Percentiles rank a stretch among this genome's conserved stretches.
These are phyloP conservation scores for Kwoniella shandongensis DNA, from an alignment of 768 basidiomycete species.

Conservation along the genomic window DNA sequence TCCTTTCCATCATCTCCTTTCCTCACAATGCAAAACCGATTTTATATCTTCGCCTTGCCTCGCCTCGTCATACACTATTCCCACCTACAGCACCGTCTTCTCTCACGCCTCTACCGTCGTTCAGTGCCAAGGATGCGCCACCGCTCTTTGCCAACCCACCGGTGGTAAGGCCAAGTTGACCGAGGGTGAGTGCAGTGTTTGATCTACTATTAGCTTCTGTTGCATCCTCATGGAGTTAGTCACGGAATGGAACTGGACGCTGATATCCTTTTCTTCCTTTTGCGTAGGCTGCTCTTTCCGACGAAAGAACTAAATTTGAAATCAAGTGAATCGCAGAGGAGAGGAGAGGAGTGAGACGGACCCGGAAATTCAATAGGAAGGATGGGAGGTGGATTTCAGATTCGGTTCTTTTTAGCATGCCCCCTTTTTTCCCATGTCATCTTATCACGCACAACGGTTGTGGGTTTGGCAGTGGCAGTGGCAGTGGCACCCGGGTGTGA, in stretches of 20 bases:
- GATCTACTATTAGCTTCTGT: background rate
- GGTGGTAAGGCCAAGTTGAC: constrained; percentile 97
- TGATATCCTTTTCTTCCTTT: background rate
- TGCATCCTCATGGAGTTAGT: background rate
- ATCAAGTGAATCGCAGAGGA: constrained; percentile 11
- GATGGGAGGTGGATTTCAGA: too few relatives aligned
- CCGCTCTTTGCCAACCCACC: constrained; percentile 94
- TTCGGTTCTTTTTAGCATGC: too few relatives aligned
- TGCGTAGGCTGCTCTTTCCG: constrained; percentile 89
- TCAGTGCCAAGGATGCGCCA: constrained; percentile 85
- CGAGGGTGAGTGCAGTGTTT: constrained; percentile 68
- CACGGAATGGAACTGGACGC: too few relatives aligned
- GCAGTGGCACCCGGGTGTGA: too few relatives aligned
- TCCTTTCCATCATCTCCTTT: background rate
- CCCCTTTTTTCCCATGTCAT: too few relatives aligned
- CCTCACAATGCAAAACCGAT: too few relatives aligned
- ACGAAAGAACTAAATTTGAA: constrained; percentile 65
- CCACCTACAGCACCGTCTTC: constrained; percentile 88
- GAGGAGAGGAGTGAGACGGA: too few relatives aligned
- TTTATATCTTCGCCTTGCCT: background rate
- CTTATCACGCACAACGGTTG: too few relatives aligned
- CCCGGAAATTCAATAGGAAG: too few relatives aligned
- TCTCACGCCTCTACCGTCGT: constrained; percentile 99
- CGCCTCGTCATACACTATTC: background rate
- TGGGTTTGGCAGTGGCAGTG: too few relatives aligned